Evolutionary conservation across 2,329 filamentous ascomycete genomes (phyloP).

Genomic region (Hypoxylon sp.): DNA sequence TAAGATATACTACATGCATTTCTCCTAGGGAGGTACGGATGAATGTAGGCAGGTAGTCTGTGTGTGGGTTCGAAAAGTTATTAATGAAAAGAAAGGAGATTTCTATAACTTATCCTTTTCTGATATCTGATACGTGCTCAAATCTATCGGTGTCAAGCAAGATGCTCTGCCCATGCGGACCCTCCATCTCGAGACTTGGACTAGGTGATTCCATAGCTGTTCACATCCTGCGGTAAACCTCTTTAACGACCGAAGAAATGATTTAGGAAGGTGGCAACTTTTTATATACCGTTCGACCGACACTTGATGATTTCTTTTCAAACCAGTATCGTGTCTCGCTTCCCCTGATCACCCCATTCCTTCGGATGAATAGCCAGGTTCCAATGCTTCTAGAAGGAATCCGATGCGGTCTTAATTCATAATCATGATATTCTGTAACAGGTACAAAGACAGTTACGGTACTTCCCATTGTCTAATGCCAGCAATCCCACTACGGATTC

Average conservation of each 20-base stretch:
- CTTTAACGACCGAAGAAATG: slow-evolving; percentile 37
- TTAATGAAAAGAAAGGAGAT: slow-evolving; percentile 20
- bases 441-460: background rate
- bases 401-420: slow-evolving; percentile 13
- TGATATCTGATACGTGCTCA: slow-evolving; percentile 42
- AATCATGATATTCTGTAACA: slow-evolving; percentile 12
- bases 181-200: slow-evolving; percentile 25
- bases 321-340: slow-evolving; percentile 27
- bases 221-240: slow-evolving; percentile 33
- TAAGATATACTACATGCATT: slow-evolving; percentile 14
- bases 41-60: slow-evolving; percentile 6
- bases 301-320: slow-evolving; percentile 15
- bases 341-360: slow-evolving; percentile 42
- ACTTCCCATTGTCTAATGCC: slow-evolving; percentile 9
- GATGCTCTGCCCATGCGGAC: slow-evolving; percentile 37
- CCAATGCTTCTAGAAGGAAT: slow-evolving; percentile 45
- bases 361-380: slow-evolving; percentile 34
- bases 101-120: slow-evolving; percentile 31
- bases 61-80: slow-evolving; percentile 8
- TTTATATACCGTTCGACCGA: slow-evolving; percentile 38
- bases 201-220: slow-evolving; percentile 20
- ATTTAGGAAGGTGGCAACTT: slow-evolving; percentile 41
- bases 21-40: background rate
- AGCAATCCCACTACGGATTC: slow-evolving; percentile 19
- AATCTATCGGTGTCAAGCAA: slow-evolving; percentile 30